Conservation (phyloP, 1,139 yeast genomes). For the Zygoascus sp. region DNA sequence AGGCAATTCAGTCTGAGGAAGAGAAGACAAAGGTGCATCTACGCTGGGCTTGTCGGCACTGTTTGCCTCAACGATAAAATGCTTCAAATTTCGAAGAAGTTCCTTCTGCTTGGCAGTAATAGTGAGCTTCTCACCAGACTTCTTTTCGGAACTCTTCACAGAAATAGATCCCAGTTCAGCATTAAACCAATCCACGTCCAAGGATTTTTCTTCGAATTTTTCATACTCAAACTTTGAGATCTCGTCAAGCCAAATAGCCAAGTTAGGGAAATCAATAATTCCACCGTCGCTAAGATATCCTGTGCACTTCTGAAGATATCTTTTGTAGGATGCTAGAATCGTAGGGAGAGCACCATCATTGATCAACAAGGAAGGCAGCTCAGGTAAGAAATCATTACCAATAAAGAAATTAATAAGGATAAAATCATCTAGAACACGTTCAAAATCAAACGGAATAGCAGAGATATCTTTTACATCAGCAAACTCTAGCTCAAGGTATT, state of each 20-base stretch:
- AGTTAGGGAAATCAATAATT: constrained; percentile 65
- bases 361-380: constrained; percentile 86
- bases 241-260: constrained; percentile 76
- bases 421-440: constrained; percentile 86
- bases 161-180: constrained; percentile 77
- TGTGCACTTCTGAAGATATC: constrained; percentile 65
- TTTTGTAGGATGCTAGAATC: constrained; percentile 80
- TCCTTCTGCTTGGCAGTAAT: constrained; percentile 66
- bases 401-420: constrained; percentile 88
- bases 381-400: constrained; percentile 98
- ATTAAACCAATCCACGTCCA: constrained; percentile 90
- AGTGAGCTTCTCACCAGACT: constrained; percentile 43
- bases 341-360: constrained; percentile 96
- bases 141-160: constrained; percentile 61
- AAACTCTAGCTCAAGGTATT: constrained; percentile 84
- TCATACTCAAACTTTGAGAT: constrained; percentile 66
- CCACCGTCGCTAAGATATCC: constrained; percentile 87
- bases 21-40: background rate
- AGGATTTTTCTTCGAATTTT: constrained; percentile 53
- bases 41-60: constrained; percentile 15
- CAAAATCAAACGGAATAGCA: constrained; percentile 75
- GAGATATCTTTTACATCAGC: constrained; percentile 57
- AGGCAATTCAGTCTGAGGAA: constrained; percentile 15
- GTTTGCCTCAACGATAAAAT: constrained; percentile 27
- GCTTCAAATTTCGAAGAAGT: constrained; percentile 27